Base-by-base conservation (phyloP, 208 protist genomes). In the Leptomonas seymouri region DNA sequence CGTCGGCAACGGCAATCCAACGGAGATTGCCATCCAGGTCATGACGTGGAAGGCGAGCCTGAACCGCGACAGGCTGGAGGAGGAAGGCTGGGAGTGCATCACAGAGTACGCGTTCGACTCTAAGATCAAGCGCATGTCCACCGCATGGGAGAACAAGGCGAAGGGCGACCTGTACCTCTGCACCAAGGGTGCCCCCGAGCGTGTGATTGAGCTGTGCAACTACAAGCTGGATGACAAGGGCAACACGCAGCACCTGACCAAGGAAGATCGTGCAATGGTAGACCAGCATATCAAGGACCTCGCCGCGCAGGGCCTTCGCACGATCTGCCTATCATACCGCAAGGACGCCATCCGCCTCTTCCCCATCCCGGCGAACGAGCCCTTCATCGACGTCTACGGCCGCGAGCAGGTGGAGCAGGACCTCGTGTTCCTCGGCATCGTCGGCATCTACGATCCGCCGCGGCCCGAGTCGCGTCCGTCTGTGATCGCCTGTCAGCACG, bases 371-470 rank as follows among this genome's bases (percentile, higher is more conserved):
- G 34, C 44, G 18, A 80, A 84, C 28, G 58, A 82, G 70, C 70
- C 80, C 14, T 92, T 90, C 58, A 69, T 76, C 60, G 74, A 85
- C 62, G 72, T 71, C 16, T 86, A 89, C 72, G 54, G 62, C 44
- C 82, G 87, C 51, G 88, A 91, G 21, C 48, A 81, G 23, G 76
- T 97, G n/a, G 95, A 98, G 79, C 56, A 82, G 20, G 89, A 96
- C 46, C 81, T 97, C 27, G 71, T 79, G 4, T 98, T 93, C 67
- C 83, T 97, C 45, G 94, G 94, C 25, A 71, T 98, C 58, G 91
- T 97, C 46, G 94, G 94, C 41, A 97, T 98, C 69, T 94, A 96
- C 64, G 94, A 98, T 72, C 94, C 94, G 27, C 93, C 91, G 5
- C 84, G 94, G 39, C 82, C 84, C 12, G 94, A 97, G 79, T 93